Evolutionary conservation across 2,329 filamentous ascomycete genomes (phyloP).

Genomic region (Trichoderma sp.): DNA sequence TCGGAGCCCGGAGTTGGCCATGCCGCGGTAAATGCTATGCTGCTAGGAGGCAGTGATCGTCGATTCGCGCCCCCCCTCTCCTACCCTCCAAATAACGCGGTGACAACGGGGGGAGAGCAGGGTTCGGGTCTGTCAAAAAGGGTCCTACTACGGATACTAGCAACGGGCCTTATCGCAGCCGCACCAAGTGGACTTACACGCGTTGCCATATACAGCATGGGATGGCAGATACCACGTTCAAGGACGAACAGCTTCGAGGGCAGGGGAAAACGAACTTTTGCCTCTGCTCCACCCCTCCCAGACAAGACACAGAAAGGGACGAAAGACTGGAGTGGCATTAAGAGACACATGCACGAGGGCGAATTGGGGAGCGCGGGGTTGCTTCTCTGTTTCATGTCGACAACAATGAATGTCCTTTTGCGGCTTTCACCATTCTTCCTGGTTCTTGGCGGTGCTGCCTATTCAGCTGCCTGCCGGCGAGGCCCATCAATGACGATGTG

Average conservation of each 20-base stretch:
- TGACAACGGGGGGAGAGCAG: slow-evolving; percentile 12
- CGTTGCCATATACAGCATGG: slow-evolving; percentile 19
- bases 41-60: slow-evolving; percentile 17
- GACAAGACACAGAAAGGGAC: neutral
- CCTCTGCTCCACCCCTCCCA: slow-evolving; percentile 19
- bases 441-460: slow-evolving; percentile 7
- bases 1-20: slow-evolving; percentile 6
- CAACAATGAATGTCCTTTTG: slow-evolving; percentile 7
- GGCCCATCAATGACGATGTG: neutral
- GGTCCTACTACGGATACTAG: neutral
- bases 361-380: slow-evolving; percentile 20
- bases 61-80: slow-evolving; percentile 10
- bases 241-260: neutral
- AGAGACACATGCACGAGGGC: slow-evolving; percentile 15
- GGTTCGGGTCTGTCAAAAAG: slow-evolving; percentile 21
- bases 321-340: slow-evolving; percentile 8
- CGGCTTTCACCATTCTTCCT: neutral
- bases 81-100: neutral
- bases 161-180: slow-evolving; percentile 15
- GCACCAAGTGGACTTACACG: neutral
- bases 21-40: neutral
- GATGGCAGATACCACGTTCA: neutral
- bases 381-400: neutral
- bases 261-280: slow-evolving; percentile 22
- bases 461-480: neutral